Percentiles rank a stretch among this genome's conserved stretches.
These are phyloP conservation scores for Sabuloglossum arenarium DNA, from an alignment of 495 filamentous ascomycete genomes.

Conservation along the genomic window DNA sequence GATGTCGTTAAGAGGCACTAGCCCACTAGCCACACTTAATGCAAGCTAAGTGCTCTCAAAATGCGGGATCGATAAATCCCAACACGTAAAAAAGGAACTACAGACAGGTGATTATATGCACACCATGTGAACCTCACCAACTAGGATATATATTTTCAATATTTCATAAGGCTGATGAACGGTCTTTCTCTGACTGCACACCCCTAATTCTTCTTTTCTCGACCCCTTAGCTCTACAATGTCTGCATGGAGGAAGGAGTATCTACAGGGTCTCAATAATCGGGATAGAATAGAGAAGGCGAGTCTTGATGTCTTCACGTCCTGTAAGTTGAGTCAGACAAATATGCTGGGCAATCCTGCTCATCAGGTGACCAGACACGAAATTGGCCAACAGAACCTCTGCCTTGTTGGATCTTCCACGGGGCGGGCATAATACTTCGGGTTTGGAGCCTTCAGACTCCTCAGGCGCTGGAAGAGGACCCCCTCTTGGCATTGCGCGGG, in stretches of 20 bases:
- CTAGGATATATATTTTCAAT: too few species aligned
- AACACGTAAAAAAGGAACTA: too few species aligned
- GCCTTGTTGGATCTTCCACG: slow-evolving; percentile 12
- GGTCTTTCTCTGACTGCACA: background rate
- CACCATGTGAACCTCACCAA: background rate
- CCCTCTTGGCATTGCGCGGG: slow-evolving; percentile 9
- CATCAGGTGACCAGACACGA: slow-evolving; percentile 30
- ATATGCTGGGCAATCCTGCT: background rate
- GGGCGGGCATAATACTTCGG: background rate
- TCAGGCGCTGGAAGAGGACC: background rate
- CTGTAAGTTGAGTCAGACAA: slow-evolving; percentile 19
- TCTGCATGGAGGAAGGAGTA: slow-evolving; percentile 4
- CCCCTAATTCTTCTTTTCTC: background rate
- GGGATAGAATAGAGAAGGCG: slow-evolving; percentile 36
- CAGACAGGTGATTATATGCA: background rate
- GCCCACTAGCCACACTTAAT: background rate
- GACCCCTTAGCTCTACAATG: background rate
- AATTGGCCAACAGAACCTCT: slow-evolving; percentile 45
- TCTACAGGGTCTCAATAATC: slow-evolving; percentile 7
- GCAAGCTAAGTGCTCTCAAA: too few species aligned
- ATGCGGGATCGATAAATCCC: too few species aligned
- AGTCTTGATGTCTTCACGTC: slow-evolving; percentile 32
- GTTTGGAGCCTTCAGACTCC: background rate
- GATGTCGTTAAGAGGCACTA: background rate
- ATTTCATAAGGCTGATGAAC: background rate